phyloP scores from a whole-genome alignment of 2,329 filamentous ascomycete species.

The Fonsecaea nubica region DNA sequence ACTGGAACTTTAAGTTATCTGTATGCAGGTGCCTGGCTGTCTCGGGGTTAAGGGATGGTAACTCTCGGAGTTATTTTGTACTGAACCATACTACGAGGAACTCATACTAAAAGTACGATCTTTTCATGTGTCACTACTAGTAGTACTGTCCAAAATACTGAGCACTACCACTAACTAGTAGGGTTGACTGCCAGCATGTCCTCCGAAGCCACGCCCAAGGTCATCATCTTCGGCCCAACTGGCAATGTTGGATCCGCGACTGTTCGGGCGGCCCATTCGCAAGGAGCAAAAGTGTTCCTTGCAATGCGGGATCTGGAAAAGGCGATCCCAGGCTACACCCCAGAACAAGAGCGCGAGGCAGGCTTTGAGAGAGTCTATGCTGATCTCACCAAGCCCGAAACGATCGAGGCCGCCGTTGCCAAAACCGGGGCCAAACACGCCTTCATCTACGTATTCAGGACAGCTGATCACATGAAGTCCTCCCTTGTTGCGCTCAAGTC shows the following conservation, averaged over 20 bases:
- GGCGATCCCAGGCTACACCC: constrained; percentile 45
- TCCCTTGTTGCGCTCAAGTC: constrained; percentile 53
- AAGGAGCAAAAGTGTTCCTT: constrained; percentile 53
- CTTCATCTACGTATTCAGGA: constrained; percentile 55
- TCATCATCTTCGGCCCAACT: constrained; percentile 57
- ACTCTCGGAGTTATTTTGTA: no score
- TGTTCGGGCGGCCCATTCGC: constrained; percentile 49
- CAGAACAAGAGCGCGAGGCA: constrained; percentile 42
- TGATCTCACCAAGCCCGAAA: constrained; percentile 53
- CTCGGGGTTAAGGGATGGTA: no score
- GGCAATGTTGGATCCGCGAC: constrained; percentile 53
- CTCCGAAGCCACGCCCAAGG: neutral
- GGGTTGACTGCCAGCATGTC: neutral
- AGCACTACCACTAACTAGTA: no score
- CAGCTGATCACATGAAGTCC: constrained; percentile 50
- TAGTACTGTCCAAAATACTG: no score
- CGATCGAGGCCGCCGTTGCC: constrained; percentile 51
- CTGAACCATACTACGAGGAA: no score
- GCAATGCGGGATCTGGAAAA: constrained; percentile 58
- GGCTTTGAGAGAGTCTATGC: constrained; percentile 51
- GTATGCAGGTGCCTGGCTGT: no score
- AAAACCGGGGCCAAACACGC: constrained; percentile 54
- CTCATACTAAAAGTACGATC: no score
- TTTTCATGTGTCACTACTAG: no score
- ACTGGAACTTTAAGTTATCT: no score